These are phyloP conservation scores for Meyerozyma smithsonii DNA, from an alignment of 1,139 yeast genomes.

Conservation along the genomic window DNA sequence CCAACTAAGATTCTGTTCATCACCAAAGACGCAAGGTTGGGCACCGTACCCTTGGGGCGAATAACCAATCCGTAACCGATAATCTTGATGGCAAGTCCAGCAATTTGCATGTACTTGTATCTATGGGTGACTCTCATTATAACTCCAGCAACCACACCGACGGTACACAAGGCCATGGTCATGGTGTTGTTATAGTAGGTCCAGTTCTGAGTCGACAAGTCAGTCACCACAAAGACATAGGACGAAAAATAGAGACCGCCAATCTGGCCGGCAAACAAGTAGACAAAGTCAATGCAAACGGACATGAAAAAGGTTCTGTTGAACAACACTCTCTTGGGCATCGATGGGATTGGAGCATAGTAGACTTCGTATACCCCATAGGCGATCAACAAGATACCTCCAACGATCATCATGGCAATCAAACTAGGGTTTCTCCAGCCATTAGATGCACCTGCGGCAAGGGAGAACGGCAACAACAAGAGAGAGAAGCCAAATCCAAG, in stretches of 20 bases:
- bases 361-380: conserved; percentile 22
- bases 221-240: conserved; percentile 11
- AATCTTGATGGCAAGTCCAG: conserved; percentile 23
- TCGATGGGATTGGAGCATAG: conserved; percentile 26
- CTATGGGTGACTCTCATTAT: conserved; percentile 24
- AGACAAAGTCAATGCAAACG: conserved; percentile 23
- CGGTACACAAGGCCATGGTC: conserved; percentile 27
- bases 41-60: conserved; percentile 14
- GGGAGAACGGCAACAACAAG: conserved; percentile 29
- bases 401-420: conserved; percentile 33
- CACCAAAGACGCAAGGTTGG: conserved; percentile 16
- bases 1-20: conserved; percentile 21
- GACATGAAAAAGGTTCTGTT: conserved; percentile 29
- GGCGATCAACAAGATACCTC: conserved; percentile 23
- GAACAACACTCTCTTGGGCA: conserved; percentile 26
- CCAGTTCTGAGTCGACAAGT: conserved; percentile 25
- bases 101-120: conserved; percentile 23
- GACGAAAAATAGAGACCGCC: background rate
- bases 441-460: conserved; percentile 21
- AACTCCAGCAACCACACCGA: conserved; percentile 28
- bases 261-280: conserved; percentile 13
- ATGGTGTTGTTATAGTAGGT: conserved; percentile 28
- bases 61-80: conserved; percentile 24
- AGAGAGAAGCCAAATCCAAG: conserved; percentile 31
- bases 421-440: conserved; percentile 32